Evolutionary conservation across 805 yeast genomes (phyloP).

Genomic region (Metschnikowia cerradonensis): DNA sequence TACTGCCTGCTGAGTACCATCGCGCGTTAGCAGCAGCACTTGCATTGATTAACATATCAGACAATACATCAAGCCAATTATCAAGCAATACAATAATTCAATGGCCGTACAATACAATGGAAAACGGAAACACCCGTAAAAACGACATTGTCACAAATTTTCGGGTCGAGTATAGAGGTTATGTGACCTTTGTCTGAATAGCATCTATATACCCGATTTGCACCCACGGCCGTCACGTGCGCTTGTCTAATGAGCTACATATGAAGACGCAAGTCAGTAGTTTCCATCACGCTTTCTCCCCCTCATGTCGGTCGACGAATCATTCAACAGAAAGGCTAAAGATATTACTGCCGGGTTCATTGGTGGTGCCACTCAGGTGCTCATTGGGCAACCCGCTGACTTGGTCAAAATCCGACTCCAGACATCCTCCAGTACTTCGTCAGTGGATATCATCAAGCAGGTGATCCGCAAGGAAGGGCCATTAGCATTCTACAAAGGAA

Average conservation of each 20-base stretch:
- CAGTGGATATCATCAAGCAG: constrained; percentile 29
- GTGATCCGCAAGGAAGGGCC: constrained; percentile 40
- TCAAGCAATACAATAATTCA: neutral
- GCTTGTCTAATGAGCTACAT: constrained; percentile 10
- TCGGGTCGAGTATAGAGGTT: neutral
- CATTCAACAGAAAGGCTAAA: constrained; percentile 34
- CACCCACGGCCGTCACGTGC: constrained; percentile 21
- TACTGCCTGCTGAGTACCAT: neutral
- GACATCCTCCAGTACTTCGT: constrained; percentile 30
- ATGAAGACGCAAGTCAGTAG: neutral
- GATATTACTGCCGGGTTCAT: constrained; percentile 44
- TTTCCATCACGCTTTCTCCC: neutral
- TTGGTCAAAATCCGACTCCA: constrained; percentile 42
- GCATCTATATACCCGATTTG: constrained; percentile 2
- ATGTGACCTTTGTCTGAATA: neutral
- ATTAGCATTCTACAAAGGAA: constrained; percentile 43
- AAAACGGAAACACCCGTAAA: no score
- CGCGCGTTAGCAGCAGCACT: neutral
- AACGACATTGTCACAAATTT: no score
- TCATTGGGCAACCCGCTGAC: constrained; percentile 46
- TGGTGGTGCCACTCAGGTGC: constrained; percentile 46
- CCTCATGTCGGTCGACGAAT: constrained; percentile 28
- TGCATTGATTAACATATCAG: constrained; percentile 1
- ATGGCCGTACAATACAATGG: no score
- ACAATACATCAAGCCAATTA: neutral